phyloP scores from a whole-genome alignment of 345 rosid genomes.

The Murraya paniculata region DNA sequence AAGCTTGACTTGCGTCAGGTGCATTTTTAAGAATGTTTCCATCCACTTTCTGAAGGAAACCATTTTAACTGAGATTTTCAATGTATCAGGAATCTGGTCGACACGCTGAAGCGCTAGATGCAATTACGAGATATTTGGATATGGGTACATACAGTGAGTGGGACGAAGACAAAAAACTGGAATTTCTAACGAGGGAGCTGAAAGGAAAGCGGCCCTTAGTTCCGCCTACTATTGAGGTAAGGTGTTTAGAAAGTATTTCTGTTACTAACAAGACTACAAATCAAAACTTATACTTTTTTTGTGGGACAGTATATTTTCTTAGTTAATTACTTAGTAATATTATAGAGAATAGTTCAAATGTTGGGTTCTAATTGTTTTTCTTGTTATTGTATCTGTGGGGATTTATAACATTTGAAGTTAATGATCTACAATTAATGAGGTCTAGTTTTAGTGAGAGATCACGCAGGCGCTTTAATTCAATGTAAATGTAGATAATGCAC shows the following conservation, averaged over 20 bases:
- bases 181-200: slow-evolving; percentile 76
- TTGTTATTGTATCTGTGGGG: background rate
- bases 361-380: background rate
- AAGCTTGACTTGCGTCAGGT: slow-evolving; percentile 99
- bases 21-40: slow-evolving; percentile 14
- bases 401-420: background rate
- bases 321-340: background rate
- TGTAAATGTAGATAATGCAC: background rate
- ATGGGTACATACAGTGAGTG: slow-evolving; percentile 94
- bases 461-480: background rate
- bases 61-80: slow-evolving; percentile 18
- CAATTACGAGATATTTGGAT: slow-evolving; percentile 80
- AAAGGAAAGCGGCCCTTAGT: slow-evolving; percentile 93
- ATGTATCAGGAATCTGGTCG: slow-evolving; percentile 78
- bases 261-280: background rate
- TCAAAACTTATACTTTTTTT: background rate
- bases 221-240: slow-evolving; percentile 79
- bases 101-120: slow-evolving; percentile 84
- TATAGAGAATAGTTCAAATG: background rate
- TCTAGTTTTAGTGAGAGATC: background rate
- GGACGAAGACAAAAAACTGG: slow-evolving; percentile 91
- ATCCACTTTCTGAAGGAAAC: background rate
- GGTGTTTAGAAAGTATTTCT: slow-evolving; percentile 8
- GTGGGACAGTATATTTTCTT: background rate
- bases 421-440: background rate